A percentile compares a stretch with the other conserved stretches of the same genome.
Conservation (phyloP, 1,284 basidiomycete genomes). For the Sporisorium scitamineum region DNA sequence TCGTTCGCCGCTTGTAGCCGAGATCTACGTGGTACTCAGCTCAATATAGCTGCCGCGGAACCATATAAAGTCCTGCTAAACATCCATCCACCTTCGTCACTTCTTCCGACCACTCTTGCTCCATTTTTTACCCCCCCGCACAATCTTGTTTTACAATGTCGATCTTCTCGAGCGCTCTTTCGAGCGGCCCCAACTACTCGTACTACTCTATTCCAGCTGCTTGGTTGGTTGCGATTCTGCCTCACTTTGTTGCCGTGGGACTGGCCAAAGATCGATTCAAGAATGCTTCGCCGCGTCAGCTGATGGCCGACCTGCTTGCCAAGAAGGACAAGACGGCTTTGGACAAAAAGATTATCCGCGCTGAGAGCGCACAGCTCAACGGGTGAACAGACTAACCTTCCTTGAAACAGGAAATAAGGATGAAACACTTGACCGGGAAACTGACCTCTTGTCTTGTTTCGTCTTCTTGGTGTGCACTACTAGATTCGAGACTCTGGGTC, state of each 20-base stretch:
- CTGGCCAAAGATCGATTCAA: slow-evolving; percentile 31
- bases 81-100: not conserved
- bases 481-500: slow-evolving; percentile 40
- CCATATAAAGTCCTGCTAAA: not conserved
- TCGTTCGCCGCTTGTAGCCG: not conserved
- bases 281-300: slow-evolving; percentile 34
- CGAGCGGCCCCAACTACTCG: slow-evolving; percentile 37
- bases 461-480: not conserved
- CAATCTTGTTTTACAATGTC: slow-evolving; percentile 26
- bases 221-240: slow-evolving; percentile 37
- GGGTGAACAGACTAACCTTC: slow-evolving; percentile 5
- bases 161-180: slow-evolving; percentile 18
- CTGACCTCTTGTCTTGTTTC: slow-evolving; percentile 1
- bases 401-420: not conserved
- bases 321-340: slow-evolving; percentile 44
- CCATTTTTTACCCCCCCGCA: not conserved
- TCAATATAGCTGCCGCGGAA: not conserved
- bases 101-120: not conserved
- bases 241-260: slow-evolving; percentile 24
- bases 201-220: slow-evolving; percentile 40
- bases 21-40: not conserved
- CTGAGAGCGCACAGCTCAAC: slow-evolving; percentile 42
- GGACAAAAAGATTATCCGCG: slow-evolving; percentile 46
- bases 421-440: too few relatives aligned
- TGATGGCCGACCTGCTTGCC: slow-evolving; percentile 36